A percentile compares a stretch with the other conserved stretches of the same genome.
phyloP scores from a whole-genome alignment of 139 green algal species.

The Zygnema cylindricum region DNA sequence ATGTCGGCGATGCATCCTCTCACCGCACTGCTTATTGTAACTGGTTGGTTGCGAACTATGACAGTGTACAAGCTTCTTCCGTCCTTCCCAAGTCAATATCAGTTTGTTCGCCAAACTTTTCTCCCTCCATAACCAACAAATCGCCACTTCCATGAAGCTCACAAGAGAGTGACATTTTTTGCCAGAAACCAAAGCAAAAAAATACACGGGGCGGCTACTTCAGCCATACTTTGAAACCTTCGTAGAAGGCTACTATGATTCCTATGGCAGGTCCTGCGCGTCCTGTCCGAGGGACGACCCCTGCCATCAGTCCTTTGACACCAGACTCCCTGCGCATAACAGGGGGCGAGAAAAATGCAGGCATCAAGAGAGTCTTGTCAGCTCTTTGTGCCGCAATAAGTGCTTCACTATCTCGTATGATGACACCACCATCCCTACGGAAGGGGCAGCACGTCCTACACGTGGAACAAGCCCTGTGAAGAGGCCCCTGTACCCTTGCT shows the following conservation, averaged over 20 bases:
- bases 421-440: constrained; percentile 45
- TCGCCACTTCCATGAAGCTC: too few relatives aligned
- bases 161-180: too few relatives aligned
- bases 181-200: too few relatives aligned
- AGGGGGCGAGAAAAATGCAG: not conserved
- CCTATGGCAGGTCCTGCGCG: constrained; percentile 24
- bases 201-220: too few relatives aligned
- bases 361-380: not conserved
- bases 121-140: too few relatives aligned
- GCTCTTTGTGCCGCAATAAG: constrained; percentile 16
- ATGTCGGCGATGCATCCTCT: too few relatives aligned
- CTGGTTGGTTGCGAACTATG: too few relatives aligned
- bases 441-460: constrained; percentile 25
- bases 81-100: too few relatives aligned
- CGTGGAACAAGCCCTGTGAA: constrained; percentile 31
- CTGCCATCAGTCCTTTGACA: constrained; percentile 15
- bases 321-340: constrained; percentile 3
- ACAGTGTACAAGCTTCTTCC: too few relatives aligned
- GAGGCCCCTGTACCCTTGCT: constrained; percentile 7
- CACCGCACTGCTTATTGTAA: too few relatives aligned
- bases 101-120: too few relatives aligned
- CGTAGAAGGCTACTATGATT: constrained; percentile 37
- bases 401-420: constrained; percentile 51
- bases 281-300: not conserved
- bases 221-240: constrained; percentile 25